Evolutionary conservation across 2,329 filamentous ascomycete species (phyloP), one percentile per base, ranked within the genome.

Genomic region (Colletotrichum kahawae): DNA sequence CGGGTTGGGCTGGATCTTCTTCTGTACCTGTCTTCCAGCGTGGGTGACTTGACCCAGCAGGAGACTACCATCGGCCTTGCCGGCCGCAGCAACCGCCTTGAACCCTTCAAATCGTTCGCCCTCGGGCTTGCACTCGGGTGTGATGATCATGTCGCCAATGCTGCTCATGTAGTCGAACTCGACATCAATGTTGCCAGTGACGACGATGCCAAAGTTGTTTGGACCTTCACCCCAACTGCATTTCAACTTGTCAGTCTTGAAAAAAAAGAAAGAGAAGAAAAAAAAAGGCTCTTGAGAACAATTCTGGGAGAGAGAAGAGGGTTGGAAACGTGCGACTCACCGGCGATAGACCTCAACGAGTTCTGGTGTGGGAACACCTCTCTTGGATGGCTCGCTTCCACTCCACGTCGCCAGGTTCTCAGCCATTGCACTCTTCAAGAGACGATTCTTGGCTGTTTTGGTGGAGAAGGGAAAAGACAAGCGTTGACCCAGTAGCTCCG

Each of bases 401-500:
- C 90, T 86, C 90, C 91, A 94, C 7, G 88, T 91, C 0, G 91
- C 90, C 16, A 93, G 83, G 9, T 88, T 85, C 81, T 94, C 93
- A 3, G 90, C 90, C 92, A 94, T 93, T 56, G 93, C 90, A 7
- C 86, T 91, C 82, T 94, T 94, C 77, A 93, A 82, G 79, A 93
- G 92, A n/a, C 92, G 87, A 80, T 94, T 94, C 56, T 88, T 88
- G 3, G 92, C 92, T 3, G 87, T 89, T 71, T 85, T 87, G 67
- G 88, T 86, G 59, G 88, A 89, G 80, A 90, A 90, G 43, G 83
- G 81, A 74, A 89, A 90, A 16, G 83, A 81, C 51, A 91, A 82
- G 8, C 88, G 87, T 77, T 85, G 78, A 14, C 82, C 87, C 24
- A 91, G 80, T 75, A 67, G 59, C 48, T 74, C 71, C 33, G 71